phyloP scores from a whole-genome alignment of 2,329 filamentous ascomycete genomes.

The Cercospora sp. region DNA sequence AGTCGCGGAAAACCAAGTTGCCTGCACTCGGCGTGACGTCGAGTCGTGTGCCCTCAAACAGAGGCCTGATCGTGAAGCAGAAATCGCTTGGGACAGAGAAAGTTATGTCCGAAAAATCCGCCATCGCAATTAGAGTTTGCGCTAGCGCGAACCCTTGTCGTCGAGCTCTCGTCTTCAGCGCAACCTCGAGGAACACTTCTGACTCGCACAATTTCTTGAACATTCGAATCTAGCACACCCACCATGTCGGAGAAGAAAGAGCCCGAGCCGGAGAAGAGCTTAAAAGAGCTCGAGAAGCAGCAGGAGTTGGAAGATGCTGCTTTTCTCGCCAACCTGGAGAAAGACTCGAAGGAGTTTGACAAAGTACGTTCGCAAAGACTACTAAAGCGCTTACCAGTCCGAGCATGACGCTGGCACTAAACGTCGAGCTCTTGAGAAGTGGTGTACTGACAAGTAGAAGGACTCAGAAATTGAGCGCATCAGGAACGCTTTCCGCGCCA shows the following conservation, averaged over 20 bases:
- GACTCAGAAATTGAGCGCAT: constrained; percentile 97
- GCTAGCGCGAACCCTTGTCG: constrained; percentile 11
- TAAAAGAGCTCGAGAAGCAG: constrained; percentile 36
- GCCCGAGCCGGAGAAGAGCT: constrained; percentile 31
- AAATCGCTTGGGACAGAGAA: constrained; percentile 5
- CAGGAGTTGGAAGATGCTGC: constrained; percentile 59
- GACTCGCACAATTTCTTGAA: not conserved
- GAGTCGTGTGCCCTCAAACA: not conserved
- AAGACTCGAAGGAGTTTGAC: constrained; percentile 84
- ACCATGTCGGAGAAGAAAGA: constrained; percentile 11
- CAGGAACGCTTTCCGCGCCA: constrained; percentile 79
- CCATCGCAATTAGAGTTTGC: constrained; percentile 13
- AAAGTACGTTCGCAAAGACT: constrained; percentile 59
- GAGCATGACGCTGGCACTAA: not conserved
- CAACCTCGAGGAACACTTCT: not conserved
- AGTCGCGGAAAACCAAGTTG: not conserved
- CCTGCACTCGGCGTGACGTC: not conserved
- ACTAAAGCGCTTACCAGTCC: not conserved
- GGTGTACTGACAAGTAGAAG: constrained; percentile 46
- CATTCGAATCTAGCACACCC: not conserved
- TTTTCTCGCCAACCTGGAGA: constrained; percentile 76
- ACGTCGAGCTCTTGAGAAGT: not conserved
- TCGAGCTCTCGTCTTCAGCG: not conserved
- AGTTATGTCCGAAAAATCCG: constrained; percentile 16
- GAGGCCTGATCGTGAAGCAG: not conserved